A percentile compares a stretch with the other conserved stretches of the same genome.
These are phyloP conservation scores for Actinomucor elegans DNA, from an alignment of 371 early-diverging fungal species.

Conservation along the genomic window DNA sequence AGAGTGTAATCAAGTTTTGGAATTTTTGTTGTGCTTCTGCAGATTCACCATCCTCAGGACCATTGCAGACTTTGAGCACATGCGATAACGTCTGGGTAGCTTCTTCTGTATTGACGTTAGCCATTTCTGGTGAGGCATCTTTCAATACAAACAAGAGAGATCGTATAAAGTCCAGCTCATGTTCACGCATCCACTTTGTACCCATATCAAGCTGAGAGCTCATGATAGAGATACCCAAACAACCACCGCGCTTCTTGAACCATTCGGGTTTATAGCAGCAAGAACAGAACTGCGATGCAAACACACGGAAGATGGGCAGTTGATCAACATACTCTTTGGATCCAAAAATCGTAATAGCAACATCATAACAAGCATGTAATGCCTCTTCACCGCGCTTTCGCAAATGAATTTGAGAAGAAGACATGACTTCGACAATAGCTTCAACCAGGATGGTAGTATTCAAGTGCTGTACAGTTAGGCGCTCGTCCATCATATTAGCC, in stretches of 20 bases:
- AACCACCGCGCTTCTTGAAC: conserved; percentile 87
- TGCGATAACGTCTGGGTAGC: conserved; percentile 77
- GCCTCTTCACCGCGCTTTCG: conserved; percentile 73
- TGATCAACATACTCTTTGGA: conserved; percentile 63
- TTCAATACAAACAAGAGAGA: conserved; percentile 93
- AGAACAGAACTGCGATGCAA: conserved; percentile 80
- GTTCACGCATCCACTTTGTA: conserved; percentile 86
- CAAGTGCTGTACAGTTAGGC: conserved; percentile 41
- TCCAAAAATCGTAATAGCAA: conserved; percentile 58
- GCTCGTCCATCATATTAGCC: conserved; percentile 51
- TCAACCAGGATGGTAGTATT: conserved; percentile 73
- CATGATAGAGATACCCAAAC: conserved; percentile 84
- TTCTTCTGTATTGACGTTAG: conserved; percentile 72
- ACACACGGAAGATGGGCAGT: conserved; percentile 72
- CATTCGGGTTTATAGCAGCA: conserved; percentile 87
- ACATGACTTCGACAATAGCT: conserved; percentile 77
- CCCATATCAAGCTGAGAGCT: conserved; percentile 83
- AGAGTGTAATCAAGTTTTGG: conserved; percentile 73
- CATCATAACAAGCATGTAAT: conserved; percentile 64
- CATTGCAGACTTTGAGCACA: conserved; percentile 82
- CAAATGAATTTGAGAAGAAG: conserved; percentile 64
- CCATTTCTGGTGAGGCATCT: conserved; percentile 84
- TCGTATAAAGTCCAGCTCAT: conserved; percentile 90
- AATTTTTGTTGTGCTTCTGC: conserved; percentile 61
- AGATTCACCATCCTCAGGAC: conserved; percentile 61